Conservation (phyloP, 768 basidiomycete genomes). For the Solioccasus polychromus region DNA sequence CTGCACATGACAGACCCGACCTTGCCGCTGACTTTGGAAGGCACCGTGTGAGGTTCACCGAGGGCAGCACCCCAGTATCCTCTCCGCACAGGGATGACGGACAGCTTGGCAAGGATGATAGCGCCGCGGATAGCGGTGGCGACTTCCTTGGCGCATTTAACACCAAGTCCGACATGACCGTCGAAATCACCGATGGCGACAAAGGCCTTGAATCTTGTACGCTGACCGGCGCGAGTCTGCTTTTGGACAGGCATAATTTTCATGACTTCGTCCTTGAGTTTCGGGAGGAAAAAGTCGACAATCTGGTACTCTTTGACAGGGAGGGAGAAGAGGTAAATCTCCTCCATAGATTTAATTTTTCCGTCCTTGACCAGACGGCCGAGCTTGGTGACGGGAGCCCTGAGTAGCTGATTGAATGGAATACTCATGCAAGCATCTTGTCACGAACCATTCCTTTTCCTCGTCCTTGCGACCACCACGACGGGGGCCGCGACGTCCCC, state of each 20-base stretch:
- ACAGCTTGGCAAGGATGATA: constrained; percentile 97
- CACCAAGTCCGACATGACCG: constrained; percentile 98
- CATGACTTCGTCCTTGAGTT: constrained; percentile 99
- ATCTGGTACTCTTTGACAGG: constrained; percentile 99
- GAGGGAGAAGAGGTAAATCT: constrained; percentile 99
- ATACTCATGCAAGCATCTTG: neutral
- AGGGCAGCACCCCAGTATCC: constrained; percentile 99
- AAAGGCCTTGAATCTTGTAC: constrained; percentile 99
- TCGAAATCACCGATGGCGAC: constrained; percentile 99
- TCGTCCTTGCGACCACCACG: constrained; percentile 99
- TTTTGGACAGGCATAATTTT: constrained; percentile 99
- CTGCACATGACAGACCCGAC: constrained; percentile 99
- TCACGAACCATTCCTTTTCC: constrained; percentile 95
- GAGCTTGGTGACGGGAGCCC: constrained; percentile 98
- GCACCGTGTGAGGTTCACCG: constrained; percentile 98
- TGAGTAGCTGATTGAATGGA: constrained; percentile 30
- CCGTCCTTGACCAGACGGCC: constrained; percentile 99
- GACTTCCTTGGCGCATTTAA: constrained; percentile 99
- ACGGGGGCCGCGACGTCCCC: constrained; percentile 76
- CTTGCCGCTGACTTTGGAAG: constrained; percentile 97
- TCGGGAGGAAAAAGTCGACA: constrained; percentile 98
- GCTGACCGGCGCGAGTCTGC: constrained; percentile 99
- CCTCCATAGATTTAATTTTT: constrained; percentile 99
- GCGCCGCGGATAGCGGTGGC: constrained; percentile 99
- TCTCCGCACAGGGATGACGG: constrained; percentile 95